Evolutionary conservation across 192 early-diverging fungal species (phyloP).

Genomic region (Entomortierella parvispora): DNA sequence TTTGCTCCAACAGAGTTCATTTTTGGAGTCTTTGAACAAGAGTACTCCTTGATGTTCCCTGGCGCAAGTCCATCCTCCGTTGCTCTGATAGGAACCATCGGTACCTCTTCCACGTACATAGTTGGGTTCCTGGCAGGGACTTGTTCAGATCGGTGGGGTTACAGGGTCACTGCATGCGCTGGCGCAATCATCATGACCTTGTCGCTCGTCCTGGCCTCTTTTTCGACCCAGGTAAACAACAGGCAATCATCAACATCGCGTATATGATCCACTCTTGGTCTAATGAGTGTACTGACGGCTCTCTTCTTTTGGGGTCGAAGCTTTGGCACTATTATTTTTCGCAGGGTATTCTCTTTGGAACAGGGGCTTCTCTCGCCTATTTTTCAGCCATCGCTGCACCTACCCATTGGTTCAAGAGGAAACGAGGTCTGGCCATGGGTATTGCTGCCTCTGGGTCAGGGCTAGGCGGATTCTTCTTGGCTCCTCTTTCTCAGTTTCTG

Average conservation of each 20-base stretch:
- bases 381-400: constrained; percentile 69
- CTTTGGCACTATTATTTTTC: constrained; percentile 80
- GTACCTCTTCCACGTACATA: constrained; percentile 16
- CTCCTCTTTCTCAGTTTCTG: constrained; percentile 59
- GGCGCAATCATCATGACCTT: constrained; percentile 53
- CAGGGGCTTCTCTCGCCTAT: constrained; percentile 70
- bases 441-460: constrained; percentile 79
- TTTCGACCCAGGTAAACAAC: constrained; percentile 49
- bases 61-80: constrained; percentile 9
- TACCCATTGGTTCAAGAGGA: constrained; percentile 75
- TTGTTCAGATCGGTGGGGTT: constrained; percentile 53
- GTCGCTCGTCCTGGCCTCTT: constrained; percentile 56
- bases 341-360: constrained; percentile 79
- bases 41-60: constrained; percentile 19
- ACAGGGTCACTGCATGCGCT: constrained; percentile 47
- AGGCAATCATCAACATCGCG: no score
- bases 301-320: constrained; percentile 37
- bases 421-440: constrained; percentile 75
- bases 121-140: constrained; percentile 31
- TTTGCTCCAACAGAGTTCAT: constrained; percentile 48
- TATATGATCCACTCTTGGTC: no score
- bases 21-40: constrained; percentile 36
- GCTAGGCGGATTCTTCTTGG: constrained; percentile 74
- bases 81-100: constrained; percentile 36
- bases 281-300: no score